These are phyloP conservation scores for Arthrobotrys megalospora DNA, from an alignment of 2,329 filamentous ascomycete genomes.

Conservation along the genomic window DNA sequence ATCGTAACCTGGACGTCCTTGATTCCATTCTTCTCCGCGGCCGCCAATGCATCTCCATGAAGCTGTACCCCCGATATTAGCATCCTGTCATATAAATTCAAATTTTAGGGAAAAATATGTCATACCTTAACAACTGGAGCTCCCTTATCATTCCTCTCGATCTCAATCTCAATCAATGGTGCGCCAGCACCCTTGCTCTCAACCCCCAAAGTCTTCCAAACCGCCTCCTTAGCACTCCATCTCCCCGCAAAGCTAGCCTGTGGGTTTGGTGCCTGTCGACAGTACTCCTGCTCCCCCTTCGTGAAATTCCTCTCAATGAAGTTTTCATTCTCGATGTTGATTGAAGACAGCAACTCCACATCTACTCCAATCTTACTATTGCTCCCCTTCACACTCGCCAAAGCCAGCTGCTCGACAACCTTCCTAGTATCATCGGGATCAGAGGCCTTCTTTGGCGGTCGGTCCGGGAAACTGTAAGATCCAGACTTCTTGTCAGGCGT, in stretches of 20 bases:
- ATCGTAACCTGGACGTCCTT: constrained; percentile 94
- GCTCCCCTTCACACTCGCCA: constrained; percentile 72
- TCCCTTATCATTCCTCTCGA: constrained; percentile 83
- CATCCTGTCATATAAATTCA: constrained; percentile 18
- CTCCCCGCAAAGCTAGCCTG: constrained; percentile 93
- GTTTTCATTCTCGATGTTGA: constrained; percentile 94
- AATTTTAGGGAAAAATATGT: constrained; percentile 59
- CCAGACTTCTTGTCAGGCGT: constrained; percentile 87
- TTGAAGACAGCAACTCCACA: constrained; percentile 86
- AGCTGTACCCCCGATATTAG: constrained; percentile 75
- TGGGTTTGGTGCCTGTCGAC: constrained; percentile 81
- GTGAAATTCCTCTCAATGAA: constrained; percentile 98
- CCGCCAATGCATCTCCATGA: constrained; percentile 84
- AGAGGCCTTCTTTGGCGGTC: constrained; percentile 77
- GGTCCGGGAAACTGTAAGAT: constrained; percentile 79
- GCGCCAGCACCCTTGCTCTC: constrained; percentile 89
- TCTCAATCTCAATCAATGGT: constrained; percentile 93
- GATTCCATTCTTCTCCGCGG: constrained; percentile 87
- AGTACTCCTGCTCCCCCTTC: constrained; percentile 85
- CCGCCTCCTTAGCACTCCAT: constrained; percentile 98
- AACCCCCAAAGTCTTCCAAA: constrained; percentile 97
- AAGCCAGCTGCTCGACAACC: constrained; percentile 83
- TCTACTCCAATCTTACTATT: constrained; percentile 92
- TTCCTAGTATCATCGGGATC: constrained; percentile 78
- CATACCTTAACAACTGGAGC: constrained; percentile 88